phyloP scores from a whole-genome alignment of 1,139 yeast species.

The Candida frijolesensis region DNA sequence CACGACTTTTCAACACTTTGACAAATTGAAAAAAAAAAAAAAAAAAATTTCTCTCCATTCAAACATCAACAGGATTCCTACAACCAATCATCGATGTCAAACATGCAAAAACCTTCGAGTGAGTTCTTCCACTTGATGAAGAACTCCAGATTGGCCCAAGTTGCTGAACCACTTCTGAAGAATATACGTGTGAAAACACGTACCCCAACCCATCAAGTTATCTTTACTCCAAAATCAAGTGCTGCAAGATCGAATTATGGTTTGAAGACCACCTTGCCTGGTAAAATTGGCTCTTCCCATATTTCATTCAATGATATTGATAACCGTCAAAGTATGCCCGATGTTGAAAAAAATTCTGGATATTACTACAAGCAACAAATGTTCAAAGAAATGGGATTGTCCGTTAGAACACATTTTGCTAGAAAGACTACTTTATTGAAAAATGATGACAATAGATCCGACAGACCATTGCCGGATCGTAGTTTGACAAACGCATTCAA shows the following conservation, averaged over 20 bases:
- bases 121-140: constrained; percentile 38
- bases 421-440: constrained; percentile 39
- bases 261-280: constrained; percentile 46
- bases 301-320: constrained; percentile 49
- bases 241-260: constrained; percentile 49
- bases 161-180: constrained; percentile 44
- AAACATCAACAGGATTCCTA: neutral
- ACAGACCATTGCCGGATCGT: constrained; percentile 22
- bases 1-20: constrained; percentile 1
- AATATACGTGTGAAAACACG: constrained; percentile 32
- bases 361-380: constrained; percentile 40
- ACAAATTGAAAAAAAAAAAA: neutral
- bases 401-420: constrained; percentile 33
- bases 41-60: neutral
- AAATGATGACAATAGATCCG: constrained; percentile 23
- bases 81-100: neutral
- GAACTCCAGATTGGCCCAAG: constrained; percentile 49
- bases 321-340: constrained; percentile 48
- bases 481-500: constrained; percentile 37
- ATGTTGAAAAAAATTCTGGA: constrained; percentile 49
- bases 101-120: constrained; percentile 7
- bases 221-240: constrained; percentile 45
- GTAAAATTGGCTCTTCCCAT: constrained; percentile 44
- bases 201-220: constrained; percentile 48
- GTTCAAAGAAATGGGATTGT: constrained; percentile 46